A percentile compares a stretch with the other conserved stretches of the same genome.
phyloP scores from a whole-genome alignment of 768 basidiomycete species.

The Boletus barrowsii region DNA sequence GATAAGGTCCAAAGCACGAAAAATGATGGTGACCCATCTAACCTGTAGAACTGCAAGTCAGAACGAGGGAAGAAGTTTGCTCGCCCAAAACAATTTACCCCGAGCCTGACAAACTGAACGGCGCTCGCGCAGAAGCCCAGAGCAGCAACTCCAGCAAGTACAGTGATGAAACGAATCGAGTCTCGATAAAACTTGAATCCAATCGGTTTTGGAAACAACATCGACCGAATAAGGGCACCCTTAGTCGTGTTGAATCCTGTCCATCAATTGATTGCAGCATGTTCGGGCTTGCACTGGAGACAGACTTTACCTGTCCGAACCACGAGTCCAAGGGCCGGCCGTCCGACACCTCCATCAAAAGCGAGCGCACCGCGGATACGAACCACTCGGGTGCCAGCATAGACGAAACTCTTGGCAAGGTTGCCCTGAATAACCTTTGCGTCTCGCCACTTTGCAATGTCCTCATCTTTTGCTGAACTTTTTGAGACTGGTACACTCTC shows the following conservation, averaged over 20 bases:
- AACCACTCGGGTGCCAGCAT: conserved; percentile 88
- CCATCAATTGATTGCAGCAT: conserved; percentile 13
- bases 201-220: conserved; percentile 98
- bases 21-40: conserved; percentile 82
- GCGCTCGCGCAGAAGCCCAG: conserved; percentile 91
- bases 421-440: conserved; percentile 57
- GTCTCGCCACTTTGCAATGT: conserved; percentile 67
- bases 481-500: conserved; percentile 98
- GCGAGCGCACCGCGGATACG: conserved; percentile 68
- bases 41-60: conserved; percentile 47
- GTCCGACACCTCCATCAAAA: conserved; percentile 48
- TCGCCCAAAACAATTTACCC: conserved; percentile 44
- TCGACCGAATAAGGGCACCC: conserved; percentile 91
- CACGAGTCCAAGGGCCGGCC: conserved; percentile 77
- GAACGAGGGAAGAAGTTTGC: not conserved
- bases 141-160: conserved; percentile 87
- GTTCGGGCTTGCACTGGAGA: not conserved
- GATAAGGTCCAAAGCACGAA: conserved; percentile 92
- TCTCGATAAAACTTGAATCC: conserved; percentile 99
- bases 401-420: conserved; percentile 79
- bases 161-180: conserved; percentile 85
- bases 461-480: conserved; percentile 75
- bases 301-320: conserved; percentile 69
- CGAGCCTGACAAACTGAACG: conserved; percentile 86
- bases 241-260: conserved; percentile 95